phyloP scores from a whole-genome alignment of 2,329 filamentous ascomycete genomes.

The Pseudocercospora pini-densiflorae region DNA sequence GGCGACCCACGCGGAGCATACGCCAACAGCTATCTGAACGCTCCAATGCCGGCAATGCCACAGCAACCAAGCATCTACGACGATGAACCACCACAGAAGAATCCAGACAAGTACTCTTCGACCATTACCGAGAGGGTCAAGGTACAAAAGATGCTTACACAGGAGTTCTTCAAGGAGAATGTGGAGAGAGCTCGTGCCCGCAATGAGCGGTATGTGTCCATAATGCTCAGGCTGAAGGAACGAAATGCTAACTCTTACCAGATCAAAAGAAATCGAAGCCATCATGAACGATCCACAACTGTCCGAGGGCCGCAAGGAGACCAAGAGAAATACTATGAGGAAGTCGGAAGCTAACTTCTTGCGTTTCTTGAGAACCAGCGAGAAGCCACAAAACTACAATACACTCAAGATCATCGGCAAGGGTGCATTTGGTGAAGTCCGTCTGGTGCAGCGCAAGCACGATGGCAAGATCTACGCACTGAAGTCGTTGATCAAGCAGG shows the following conservation, averaged over 20 bases:
- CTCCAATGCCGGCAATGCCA: slow-evolving; percentile 61
- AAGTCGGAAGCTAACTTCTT: slow-evolving; percentile 91
- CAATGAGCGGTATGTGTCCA: slow-evolving; percentile 74
- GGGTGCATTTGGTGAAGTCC: slow-evolving; percentile 97
- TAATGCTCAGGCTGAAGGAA: not conserved
- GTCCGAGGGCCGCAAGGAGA: slow-evolving; percentile 75
- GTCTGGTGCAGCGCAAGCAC: slow-evolving; percentile 93
- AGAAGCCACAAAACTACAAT: slow-evolving; percentile 91
- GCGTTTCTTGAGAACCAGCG: slow-evolving; percentile 90
- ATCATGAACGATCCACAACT: slow-evolving; percentile 79
- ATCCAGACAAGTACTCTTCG: slow-evolving; percentile 85
- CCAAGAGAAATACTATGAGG: slow-evolving; percentile 82
- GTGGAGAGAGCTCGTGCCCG: slow-evolving; percentile 94
- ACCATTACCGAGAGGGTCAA: slow-evolving; percentile 77
- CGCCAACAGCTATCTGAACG: slow-evolving; percentile 69
- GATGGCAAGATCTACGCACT: slow-evolving; percentile 98
- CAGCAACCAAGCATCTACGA: slow-evolving; percentile 51
- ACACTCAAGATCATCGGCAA: slow-evolving; percentile 99
- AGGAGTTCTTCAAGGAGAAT: slow-evolving; percentile 95
- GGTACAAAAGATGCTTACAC: slow-evolving; percentile 67
- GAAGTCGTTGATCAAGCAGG: slow-evolving; percentile 97
- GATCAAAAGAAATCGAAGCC: slow-evolving; percentile 89
- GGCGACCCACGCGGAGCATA: slow-evolving; percentile 63
- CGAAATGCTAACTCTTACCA: slow-evolving; percentile 45
- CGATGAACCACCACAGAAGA: slow-evolving; percentile 74